phyloP scores from a whole-genome alignment of 306 rosid species.

The Urtica urens region DNA sequence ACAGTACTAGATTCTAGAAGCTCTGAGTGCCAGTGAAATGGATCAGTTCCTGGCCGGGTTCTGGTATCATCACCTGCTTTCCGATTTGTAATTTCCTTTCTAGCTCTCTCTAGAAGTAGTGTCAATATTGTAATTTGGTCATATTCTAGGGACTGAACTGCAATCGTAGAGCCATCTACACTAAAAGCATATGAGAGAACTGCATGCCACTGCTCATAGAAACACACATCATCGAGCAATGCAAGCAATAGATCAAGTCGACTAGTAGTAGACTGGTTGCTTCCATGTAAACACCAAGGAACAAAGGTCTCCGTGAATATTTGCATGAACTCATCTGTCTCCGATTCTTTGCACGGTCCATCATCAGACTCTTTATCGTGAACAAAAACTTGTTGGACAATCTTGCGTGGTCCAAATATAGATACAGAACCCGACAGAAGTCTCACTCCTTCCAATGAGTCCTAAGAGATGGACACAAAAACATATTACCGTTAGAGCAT shows the following conservation, averaged over 20 bases:
- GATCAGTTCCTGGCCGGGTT: constrained; percentile 25
- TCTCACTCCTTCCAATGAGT: constrained; percentile 53
- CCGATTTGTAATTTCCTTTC: constrained; percentile 35
- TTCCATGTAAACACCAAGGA: constrained; percentile 73
- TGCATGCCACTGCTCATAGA: constrained; percentile 73
- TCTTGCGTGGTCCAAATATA: constrained; percentile 68
- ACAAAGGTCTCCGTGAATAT: constrained; percentile 63
- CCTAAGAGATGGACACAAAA: constrained; percentile 22
- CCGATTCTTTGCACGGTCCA: constrained; percentile 22
- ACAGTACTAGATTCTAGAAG: constrained; percentile 61
- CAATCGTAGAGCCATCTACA: constrained; percentile 32
- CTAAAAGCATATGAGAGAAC: constrained; percentile 44
- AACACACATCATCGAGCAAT: constrained; percentile 65
- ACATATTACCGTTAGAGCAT: no score
- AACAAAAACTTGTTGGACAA: constrained; percentile 45
- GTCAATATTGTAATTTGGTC: constrained; percentile 51
- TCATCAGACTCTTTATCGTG: constrained; percentile 26
- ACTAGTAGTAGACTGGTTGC: constrained; percentile 41
- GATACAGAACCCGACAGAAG: constrained; percentile 56
- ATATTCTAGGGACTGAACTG: constrained; percentile 29
- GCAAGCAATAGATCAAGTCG: constrained; percentile 68
- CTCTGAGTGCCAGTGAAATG: constrained; percentile 58
- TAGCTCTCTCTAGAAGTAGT: constrained; percentile 59
- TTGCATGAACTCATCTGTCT: constrained; percentile 44
- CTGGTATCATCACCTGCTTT: constrained; percentile 27